These are phyloP conservation scores for Gnaphalium uliginosum DNA, from an alignment of 129 eudicot species.

Conservation along the genomic window DNA sequence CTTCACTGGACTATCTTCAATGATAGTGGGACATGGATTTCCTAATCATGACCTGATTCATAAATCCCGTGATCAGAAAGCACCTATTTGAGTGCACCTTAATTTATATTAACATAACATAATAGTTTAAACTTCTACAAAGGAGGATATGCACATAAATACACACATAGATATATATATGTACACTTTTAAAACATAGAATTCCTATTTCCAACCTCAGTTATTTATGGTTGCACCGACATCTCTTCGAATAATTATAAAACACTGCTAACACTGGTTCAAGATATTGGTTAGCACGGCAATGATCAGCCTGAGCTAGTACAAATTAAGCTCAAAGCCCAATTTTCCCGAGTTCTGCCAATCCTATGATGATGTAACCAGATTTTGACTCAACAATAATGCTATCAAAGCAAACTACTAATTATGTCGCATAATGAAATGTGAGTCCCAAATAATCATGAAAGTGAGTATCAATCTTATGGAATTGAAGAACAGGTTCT, in stretches of 20 bases:
- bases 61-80: conserved; percentile 24
- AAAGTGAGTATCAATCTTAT: not conserved
- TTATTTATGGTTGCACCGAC: not conserved
- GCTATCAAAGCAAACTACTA: not conserved
- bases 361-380: not conserved
- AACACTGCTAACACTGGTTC: not conserved
- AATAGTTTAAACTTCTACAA: not conserved
- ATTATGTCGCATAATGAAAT: not conserved
- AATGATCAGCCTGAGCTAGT: not conserved
- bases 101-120: not conserved
- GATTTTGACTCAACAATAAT: not conserved
- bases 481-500: not conserved
- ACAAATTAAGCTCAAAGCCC: not conserved
- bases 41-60: conserved; percentile 22
- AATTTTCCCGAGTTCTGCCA: not conserved
- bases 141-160: not conserved
- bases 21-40: conserved; percentile 12
- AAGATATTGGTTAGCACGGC: no score
- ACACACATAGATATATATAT: not conserved
- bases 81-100: not conserved
- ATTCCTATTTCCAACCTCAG: not conserved
- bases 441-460: not conserved
- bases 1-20: not conserved
- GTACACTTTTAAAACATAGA: not conserved
- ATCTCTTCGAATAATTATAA: not conserved